These are phyloP conservation scores for Capsella bursapastoris DNA, from an alignment of 345 rosid genomes.

Conservation along the genomic window DNA sequence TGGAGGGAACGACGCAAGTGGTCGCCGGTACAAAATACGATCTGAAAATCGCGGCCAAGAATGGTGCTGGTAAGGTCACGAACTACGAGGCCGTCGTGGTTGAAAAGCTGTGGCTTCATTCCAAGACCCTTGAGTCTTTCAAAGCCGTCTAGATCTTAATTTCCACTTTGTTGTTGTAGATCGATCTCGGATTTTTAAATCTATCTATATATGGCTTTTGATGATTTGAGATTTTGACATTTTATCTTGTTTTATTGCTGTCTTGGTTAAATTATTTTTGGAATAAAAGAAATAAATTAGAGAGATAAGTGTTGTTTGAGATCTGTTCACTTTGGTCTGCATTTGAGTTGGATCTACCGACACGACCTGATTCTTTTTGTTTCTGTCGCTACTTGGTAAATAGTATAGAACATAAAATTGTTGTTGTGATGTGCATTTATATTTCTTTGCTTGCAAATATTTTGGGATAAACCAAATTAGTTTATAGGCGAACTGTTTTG, in stretches of 20 bases:
- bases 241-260: not conserved
- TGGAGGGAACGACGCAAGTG: conserved; percentile 55
- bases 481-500: not conserved
- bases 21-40: conserved; percentile 59
- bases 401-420: not conserved
- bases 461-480: not conserved
- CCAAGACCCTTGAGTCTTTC: conserved; percentile 33
- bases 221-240: conserved; percentile 26
- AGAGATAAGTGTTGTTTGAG: not conserved
- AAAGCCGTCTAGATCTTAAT: conserved; percentile 28
- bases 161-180: not conserved
- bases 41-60: conserved; percentile 48
- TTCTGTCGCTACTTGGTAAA: not conserved
- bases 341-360: not conserved
- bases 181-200: not conserved
- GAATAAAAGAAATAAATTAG: not conserved
- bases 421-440: not conserved
- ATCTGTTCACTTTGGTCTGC: not conserved
- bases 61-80: conserved; percentile 6
- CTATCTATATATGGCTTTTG: not conserved
- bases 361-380: not conserved
- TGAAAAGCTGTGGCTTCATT: conserved; percentile 52
- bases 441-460: too few relatives aligned
- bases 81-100: conserved; percentile 58
- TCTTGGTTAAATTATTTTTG: not conserved